Base-by-base conservation (phyloP, 2,329 filamentous ascomycete genomes). In the Colletotrichum paranaense region DNA sequence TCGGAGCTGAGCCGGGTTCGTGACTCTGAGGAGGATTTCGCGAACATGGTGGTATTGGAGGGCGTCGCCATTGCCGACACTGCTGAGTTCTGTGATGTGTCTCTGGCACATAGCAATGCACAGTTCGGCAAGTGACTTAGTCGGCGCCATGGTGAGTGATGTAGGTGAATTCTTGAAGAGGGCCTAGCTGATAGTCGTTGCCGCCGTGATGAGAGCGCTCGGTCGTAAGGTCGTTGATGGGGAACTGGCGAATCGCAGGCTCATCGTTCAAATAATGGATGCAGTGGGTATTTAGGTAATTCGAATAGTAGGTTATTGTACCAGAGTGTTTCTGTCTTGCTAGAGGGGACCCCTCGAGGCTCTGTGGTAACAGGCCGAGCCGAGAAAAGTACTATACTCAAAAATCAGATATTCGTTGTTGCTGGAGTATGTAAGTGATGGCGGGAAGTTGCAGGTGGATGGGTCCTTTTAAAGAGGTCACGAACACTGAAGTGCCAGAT, bases 1-100 rank as follows among this genome's bases (percentile, higher is more conserved):
- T 78, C 90, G 92, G 38, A 98, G 90, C 80, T 97, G 95, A 57
- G 88, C 84, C 1, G 95, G 92, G 75, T 89, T 92, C 67, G 93
- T 91, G 68, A 98, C 85, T 70, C 91, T 92, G 64, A 89, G 79
- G 38, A 98, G 90, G 53, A 98, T 89, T 1, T 90, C 88, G 8
- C 88, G 87, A 64, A 94, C 88, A 53, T 75, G 68, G 22, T 67
- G 73, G 42, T 74, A 74, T 35, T 75, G 62, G 7, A 75, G 66
- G 75, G 92, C 84, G 52, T 95, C 85, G 69, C 91, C 89, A 75
- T 92, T 88, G 76, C 94, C 94, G 57, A 98, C 86, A 80, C 94
- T 92, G 58, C 87, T 87, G 68, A 98, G 87, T 68, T 85, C 79
- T 66, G 83, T 82, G 74, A 90, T 83, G 77, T 91, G 88, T 75